These are phyloP conservation scores for Protoeuglena noctilucae DNA, from an alignment of 139 green algal species.

Conservation along the genomic window DNA sequence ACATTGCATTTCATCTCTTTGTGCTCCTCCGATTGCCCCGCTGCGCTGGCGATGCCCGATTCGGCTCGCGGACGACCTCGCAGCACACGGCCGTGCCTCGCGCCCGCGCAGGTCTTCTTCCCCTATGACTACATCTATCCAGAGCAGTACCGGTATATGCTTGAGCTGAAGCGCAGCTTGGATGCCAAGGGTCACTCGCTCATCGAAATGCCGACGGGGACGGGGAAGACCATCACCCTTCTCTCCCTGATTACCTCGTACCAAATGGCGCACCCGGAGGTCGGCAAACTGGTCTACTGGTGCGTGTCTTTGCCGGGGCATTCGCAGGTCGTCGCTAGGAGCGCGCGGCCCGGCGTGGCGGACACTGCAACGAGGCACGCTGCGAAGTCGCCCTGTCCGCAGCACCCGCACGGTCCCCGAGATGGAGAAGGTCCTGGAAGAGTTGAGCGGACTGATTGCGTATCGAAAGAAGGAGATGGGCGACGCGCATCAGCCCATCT, in stretches of 20 bases:
- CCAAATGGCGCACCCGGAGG: conserved; percentile 80
- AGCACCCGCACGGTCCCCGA: conserved; percentile 98
- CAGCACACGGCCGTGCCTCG: too few relatives aligned
- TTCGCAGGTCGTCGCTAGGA: too few relatives aligned
- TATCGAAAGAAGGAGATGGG: conserved; percentile 56
- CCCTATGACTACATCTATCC: conserved; percentile 94
- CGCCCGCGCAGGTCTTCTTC: too few relatives aligned
- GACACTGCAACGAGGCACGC: conserved; percentile 66
- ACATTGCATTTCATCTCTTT: too few relatives aligned
- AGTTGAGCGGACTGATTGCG: conserved; percentile 66
- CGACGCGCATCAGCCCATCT: conserved; percentile 38
- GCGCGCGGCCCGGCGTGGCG: too few relatives aligned
- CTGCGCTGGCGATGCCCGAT: too few relatives aligned
- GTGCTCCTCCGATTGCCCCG: too few relatives aligned
- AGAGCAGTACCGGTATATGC: conserved; percentile 95
- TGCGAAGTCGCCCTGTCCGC: too few relatives aligned
- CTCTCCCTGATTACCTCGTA: conserved; percentile 97
- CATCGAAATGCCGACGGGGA: conserved; percentile 99
- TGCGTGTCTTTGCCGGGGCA: too few relatives aligned
- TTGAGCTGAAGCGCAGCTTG: conserved; percentile 87
- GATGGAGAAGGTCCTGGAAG: conserved; percentile 95
- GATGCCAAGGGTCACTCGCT: conserved; percentile 90
- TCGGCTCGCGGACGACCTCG: too few relatives aligned
- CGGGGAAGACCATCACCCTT: conserved; percentile 97
- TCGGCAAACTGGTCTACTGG: conserved; percentile 13